Conservation (phyloP, 345 rosid species). For the Salix caprea region DNA sequence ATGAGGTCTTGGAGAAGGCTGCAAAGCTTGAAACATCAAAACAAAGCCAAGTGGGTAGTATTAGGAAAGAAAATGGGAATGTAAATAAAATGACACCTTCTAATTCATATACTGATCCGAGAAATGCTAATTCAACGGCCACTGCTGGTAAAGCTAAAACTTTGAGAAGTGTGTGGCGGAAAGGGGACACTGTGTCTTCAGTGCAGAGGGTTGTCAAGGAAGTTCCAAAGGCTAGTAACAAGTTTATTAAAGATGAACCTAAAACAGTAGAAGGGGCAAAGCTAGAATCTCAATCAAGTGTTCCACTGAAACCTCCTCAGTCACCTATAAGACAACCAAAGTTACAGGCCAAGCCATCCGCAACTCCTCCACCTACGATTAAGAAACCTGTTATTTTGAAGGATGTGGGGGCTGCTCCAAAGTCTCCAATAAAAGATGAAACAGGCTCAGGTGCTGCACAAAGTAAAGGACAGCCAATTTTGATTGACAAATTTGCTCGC, state of each 20-base stretch:
- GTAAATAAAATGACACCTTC: slow-evolving; percentile 29
- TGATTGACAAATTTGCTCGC: slow-evolving; percentile 87
- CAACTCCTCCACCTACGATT: slow-evolving; percentile 45
- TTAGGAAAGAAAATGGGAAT: slow-evolving; percentile 31
- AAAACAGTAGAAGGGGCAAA: slow-evolving; percentile 25
- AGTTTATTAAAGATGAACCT: slow-evolving; percentile 23
- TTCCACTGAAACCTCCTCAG: slow-evolving; percentile 38
- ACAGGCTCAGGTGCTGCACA: slow-evolving; percentile 36
- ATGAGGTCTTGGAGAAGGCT: slow-evolving; percentile 84
- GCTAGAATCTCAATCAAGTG: slow-evolving; percentile 35
- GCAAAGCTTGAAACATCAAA: slow-evolving; percentile 66
- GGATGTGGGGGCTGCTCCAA: slow-evolving; percentile 71
- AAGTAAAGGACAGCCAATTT: slow-evolving; percentile 72
- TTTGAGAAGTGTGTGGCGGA: slow-evolving; percentile 93
- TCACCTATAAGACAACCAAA: slow-evolving; percentile 66
- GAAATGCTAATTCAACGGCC: slow-evolving; percentile 25
- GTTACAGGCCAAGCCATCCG: slow-evolving; percentile 69
- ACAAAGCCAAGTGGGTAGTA: background rate
- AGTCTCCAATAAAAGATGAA: slow-evolving; percentile 33
- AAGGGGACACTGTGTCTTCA: slow-evolving; percentile 66
- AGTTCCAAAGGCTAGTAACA: slow-evolving; percentile 40
- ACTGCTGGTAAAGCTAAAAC: slow-evolving; percentile 49
- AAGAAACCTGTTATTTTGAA: slow-evolving; percentile 67
- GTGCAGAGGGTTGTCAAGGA: slow-evolving; percentile 62
- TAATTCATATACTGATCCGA: slow-evolving; percentile 26